A percentile compares a stretch with the other conserved stretches of the same genome.
phyloP scores from a whole-genome alignment of 1,139 yeast species.

The Oligophagozyma castellii region DNA sequence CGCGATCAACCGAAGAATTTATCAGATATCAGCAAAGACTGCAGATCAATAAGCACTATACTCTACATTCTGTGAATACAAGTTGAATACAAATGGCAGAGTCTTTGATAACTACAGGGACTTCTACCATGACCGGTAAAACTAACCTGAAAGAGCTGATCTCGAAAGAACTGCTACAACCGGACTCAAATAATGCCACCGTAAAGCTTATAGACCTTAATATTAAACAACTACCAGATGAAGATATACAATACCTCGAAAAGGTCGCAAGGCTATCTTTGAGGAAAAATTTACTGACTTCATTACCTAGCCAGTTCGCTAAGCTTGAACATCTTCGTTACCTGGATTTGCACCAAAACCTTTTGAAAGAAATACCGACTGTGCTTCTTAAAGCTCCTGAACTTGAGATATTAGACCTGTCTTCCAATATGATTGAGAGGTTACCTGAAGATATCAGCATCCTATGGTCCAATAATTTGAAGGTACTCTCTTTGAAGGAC shows the following conservation, averaged over 20 bases:
- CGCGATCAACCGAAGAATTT: neutral
- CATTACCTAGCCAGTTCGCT: slow-evolving; percentile 37
- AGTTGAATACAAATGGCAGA: slow-evolving; percentile 1
- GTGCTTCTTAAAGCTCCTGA: slow-evolving; percentile 30
- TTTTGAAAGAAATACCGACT: slow-evolving; percentile 39
- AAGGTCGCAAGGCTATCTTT: slow-evolving; percentile 41
- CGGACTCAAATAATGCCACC: slow-evolving; percentile 9
- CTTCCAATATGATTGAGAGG: slow-evolving; percentile 38
- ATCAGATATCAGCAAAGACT: neutral
- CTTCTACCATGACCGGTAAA: neutral
- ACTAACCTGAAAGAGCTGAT: slow-evolving; percentile 1
- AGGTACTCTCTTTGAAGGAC: slow-evolving; percentile 49
- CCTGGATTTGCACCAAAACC: slow-evolving; percentile 54
- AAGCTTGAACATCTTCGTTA: slow-evolving; percentile 38
- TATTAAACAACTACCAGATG: slow-evolving; percentile 17
- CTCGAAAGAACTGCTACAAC: slow-evolving; percentile 6
- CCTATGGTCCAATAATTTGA: slow-evolving; percentile 30
- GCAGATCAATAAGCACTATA: neutral
- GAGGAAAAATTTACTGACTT: slow-evolving; percentile 35
- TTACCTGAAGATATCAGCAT: slow-evolving; percentile 31
- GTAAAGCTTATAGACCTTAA: slow-evolving; percentile 19
- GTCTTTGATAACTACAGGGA: neutral
- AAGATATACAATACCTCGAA: slow-evolving; percentile 29
- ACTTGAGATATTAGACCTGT: slow-evolving; percentile 57
- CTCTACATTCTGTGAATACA: neutral